Evolutionary conservation across 2,329 filamentous ascomycete genomes (phyloP), one percentile per base, ranked within the genome.

Genomic region (Tolypocladium sp.): DNA sequence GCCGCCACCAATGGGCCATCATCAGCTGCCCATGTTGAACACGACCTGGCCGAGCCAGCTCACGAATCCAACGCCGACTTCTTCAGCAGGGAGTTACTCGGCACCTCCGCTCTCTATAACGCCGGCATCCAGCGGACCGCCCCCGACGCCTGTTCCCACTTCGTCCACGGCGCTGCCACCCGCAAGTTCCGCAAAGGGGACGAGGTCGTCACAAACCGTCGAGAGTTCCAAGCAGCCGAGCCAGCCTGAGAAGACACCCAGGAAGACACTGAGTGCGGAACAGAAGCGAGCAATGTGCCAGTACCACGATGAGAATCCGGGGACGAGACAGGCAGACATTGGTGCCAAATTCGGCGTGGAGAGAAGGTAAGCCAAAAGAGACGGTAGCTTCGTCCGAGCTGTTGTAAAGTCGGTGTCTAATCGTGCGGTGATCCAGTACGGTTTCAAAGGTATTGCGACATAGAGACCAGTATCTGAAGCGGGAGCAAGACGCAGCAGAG

Each of bases 381-480:
- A 35, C 15, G n/a, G 10, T 17, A 30, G 35, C 12, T 15, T 38
- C 35, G 20, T 35, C 49, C 10, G 17, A 25, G 22, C 52, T 46
- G n/a, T n/a, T 42, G 15, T n/a, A 13, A 3, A 1, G 4, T 35
- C n/a, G 10, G 12, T 22, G 4, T 35, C 49, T 53, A 35, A 53
- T 17, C 7, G 30, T 30, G 15, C n/a, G 37, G 27, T 54, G 41
- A 27, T 41, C 57, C 62, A 99, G 94, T 77, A 99, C 94, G 55
- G 94, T 99, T n/a, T 99, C 94, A 58, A 99, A 99, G 72, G 94
- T 97, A 58, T 76, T 99, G 64, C 87, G 93, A 58, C 88, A 96
- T 69, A 96, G 93, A 76, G 94, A 99, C 63, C 94, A 95, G 72
- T 97, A 96, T 74, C 82, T 97, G 20, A 89, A 88, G 68, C 85